Evolutionary conservation across 75 land plant species (phyloP).

Genomic region (Picea sitchensis): DNA sequence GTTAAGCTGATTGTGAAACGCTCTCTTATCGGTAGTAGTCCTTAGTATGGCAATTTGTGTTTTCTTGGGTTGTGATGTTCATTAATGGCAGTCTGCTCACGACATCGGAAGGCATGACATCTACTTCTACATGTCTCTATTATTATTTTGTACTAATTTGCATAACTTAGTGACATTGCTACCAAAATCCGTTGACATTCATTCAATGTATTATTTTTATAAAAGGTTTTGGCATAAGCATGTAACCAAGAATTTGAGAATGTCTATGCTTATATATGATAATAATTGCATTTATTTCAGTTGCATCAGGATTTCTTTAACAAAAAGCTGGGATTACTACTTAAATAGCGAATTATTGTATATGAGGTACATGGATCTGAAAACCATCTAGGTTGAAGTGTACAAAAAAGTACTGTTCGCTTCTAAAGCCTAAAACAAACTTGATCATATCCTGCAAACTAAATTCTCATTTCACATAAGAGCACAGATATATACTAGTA

Average conservation of each 20-base stretch:
- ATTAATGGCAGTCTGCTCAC: background rate
- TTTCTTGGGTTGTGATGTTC: conserved; percentile 10
- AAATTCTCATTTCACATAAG: too few relatives aligned
- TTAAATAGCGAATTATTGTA: background rate
- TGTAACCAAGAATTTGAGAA: background rate
- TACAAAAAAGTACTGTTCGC: too few relatives aligned
- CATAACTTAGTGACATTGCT: background rate
- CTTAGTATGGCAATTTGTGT: background rate
- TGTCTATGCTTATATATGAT: background rate
- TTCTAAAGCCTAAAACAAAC: too few relatives aligned
- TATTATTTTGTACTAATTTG: background rate
- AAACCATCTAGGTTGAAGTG: too few relatives aligned
- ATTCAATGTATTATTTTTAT: background rate
- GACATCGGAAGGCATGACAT: background rate
- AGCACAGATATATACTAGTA: too few relatives aligned
- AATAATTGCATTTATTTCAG: background rate
- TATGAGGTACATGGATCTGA: too few relatives aligned
- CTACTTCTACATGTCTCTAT: background rate
- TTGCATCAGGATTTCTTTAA: background rate
- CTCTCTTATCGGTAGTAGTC: background rate
- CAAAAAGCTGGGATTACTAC: background rate
- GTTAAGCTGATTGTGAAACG: background rate
- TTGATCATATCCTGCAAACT: too few relatives aligned
- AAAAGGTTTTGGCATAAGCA: conserved; percentile 1
- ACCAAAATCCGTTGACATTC: background rate